Conservation (phyloP, 345 rosid species). For the Salix suchowensis region DNA sequence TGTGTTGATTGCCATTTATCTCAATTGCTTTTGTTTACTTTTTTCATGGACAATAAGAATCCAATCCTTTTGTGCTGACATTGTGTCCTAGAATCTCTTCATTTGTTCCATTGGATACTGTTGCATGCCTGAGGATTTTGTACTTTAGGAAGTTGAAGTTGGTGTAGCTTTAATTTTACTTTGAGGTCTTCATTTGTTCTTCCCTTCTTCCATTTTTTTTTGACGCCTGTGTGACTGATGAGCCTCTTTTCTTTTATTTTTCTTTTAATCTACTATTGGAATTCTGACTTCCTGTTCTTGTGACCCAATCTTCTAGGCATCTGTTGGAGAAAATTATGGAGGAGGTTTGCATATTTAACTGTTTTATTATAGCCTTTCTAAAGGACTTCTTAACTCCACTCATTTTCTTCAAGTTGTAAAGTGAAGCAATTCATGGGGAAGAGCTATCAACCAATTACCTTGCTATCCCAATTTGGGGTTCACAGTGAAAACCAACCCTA, state of each 20-base stretch:
- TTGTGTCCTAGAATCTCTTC: not conserved
- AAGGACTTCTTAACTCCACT: not conserved
- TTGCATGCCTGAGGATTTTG: too few species aligned
- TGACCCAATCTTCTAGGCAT: constrained; percentile 37
- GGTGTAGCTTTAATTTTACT: not conserved
- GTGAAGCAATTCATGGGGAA: not conserved
- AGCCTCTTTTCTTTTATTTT: not conserved
- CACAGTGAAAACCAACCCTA: not conserved
- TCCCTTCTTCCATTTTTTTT: too few species aligned
- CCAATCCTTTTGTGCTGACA: too few species aligned
- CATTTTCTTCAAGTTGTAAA: not conserved
- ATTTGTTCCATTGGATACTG: not conserved
- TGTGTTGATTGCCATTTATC: too few species aligned
- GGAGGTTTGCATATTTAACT: constrained; percentile 50
- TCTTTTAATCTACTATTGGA: not conserved
- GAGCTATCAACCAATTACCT: not conserved
- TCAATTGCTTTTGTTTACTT: too few species aligned
- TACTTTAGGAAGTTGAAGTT: not conserved
- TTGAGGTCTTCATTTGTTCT: not conserved
- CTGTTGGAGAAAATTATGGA: constrained; percentile 62
- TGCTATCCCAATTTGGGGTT: not conserved
- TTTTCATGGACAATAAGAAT: too few species aligned
- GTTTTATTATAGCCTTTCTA: constrained; percentile 4
- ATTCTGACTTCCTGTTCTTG: constrained; percentile 9
- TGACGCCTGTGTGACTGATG: not conserved